These are phyloP conservation scores for Penicillium olsonii DNA, from an alignment of 2,329 filamentous ascomycete genomes.

Conservation along the genomic window DNA sequence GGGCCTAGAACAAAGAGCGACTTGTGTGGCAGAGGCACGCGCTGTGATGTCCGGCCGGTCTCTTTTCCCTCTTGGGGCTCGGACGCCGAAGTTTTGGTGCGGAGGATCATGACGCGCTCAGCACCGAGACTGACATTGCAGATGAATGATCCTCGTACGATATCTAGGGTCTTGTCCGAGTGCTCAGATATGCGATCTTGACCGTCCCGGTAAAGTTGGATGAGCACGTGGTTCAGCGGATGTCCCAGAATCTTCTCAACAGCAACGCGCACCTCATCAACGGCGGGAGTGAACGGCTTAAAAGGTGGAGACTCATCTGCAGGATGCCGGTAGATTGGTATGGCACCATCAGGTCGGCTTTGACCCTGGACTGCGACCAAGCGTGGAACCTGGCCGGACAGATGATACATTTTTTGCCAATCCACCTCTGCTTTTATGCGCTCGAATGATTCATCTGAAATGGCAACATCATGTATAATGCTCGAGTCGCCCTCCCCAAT, in stretches of 20 bases:
- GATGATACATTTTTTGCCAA: conserved; percentile 92
- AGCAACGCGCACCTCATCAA: conserved; percentile 66
- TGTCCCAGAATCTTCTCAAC: conserved; percentile 77
- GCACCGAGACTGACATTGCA: conserved; percentile 94
- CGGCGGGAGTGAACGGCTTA: conserved; percentile 71
- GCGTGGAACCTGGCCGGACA: conserved; percentile 86
- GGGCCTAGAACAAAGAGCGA: conserved; percentile 83
- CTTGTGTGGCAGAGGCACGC: conserved; percentile 79
- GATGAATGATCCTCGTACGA: conserved; percentile 76
- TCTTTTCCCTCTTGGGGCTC: conserved; percentile 26
- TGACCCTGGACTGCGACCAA: conserved; percentile 86
- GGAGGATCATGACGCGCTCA: conserved; percentile 83
- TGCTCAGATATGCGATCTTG: conserved; percentile 94
- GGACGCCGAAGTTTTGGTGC: conserved; percentile 61
- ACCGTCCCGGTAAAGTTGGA: conserved; percentile 88
- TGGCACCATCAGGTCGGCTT: conserved; percentile 64
- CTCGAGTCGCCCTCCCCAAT: conserved; percentile 81
- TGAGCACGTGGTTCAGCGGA: conserved; percentile 83
- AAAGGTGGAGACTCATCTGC: conserved; percentile 83
- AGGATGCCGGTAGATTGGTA: conserved; percentile 93
- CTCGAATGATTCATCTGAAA: conserved; percentile 63
- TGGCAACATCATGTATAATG: conserved; percentile 70
- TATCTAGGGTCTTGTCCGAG: conserved; percentile 94
- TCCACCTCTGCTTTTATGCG: conserved; percentile 71
- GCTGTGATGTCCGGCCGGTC: conserved; percentile 60